These are phyloP conservation scores for Podospora tetraspora DNA, from an alignment of 495 filamentous ascomycete genomes.

Conservation along the genomic window DNA sequence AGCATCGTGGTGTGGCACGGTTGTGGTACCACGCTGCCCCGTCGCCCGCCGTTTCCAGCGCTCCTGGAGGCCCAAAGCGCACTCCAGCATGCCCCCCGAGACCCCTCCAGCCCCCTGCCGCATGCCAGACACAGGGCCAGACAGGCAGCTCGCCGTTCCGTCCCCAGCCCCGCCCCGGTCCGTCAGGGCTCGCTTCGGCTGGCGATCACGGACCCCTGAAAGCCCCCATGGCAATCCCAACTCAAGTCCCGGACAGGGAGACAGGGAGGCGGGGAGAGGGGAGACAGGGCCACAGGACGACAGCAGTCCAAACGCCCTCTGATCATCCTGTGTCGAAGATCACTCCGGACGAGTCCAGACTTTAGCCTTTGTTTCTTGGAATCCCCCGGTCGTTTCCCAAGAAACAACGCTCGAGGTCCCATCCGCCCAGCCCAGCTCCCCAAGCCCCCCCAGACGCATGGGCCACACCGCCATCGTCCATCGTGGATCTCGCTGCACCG, in stretches of 20 bases:
- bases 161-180: slow-evolving; percentile 24
- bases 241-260: not conserved
- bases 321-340: slow-evolving; percentile 4
- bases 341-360: slow-evolving; percentile 25
- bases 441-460: not conserved
- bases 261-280: not conserved
- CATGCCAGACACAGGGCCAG: slow-evolving; percentile 29
- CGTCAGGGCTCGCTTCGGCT: slow-evolving; percentile 24
- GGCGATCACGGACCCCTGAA: slow-evolving; percentile 28
- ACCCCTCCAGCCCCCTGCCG: slow-evolving; percentile 23
- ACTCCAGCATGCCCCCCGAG: not conserved
- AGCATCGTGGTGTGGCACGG: slow-evolving; percentile 20
- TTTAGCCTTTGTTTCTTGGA: slow-evolving; percentile 36
- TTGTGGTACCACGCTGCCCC: slow-evolving; percentile 22
- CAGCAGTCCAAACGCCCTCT: slow-evolving; percentile 12
- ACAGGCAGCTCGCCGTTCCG: slow-evolving; percentile 29
- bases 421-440: not conserved
- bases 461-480: not conserved
- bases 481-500: slow-evolving; percentile 4
- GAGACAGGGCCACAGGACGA: too few relatives aligned
- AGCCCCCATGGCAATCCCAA: slow-evolving; percentile 19
- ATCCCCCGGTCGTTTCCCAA: slow-evolving; percentile 24
- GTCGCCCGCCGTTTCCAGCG: slow-evolving; percentile 14
- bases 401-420: slow-evolving; percentile 22
- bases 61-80: slow-evolving; percentile 20